Base-by-base conservation (phyloP, 208 protist genomes). In the Trypanosomatidae sp. region DNA sequence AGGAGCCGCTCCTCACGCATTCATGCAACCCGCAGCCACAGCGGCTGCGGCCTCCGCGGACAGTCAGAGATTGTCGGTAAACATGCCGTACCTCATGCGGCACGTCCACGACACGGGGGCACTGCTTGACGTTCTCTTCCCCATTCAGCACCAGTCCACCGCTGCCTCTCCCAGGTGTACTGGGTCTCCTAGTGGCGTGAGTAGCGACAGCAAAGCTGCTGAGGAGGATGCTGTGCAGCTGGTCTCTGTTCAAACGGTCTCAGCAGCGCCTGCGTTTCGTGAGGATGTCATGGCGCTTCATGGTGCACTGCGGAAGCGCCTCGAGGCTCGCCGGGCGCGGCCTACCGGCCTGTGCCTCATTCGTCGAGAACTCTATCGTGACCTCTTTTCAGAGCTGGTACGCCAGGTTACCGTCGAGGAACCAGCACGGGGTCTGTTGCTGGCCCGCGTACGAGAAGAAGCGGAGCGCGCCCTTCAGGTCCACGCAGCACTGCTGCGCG, bases 321-420 rank as follows among this genome's bases (percentile, higher is more conserved):
- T 99, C 19, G 83, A 92, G 67, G 75, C 92, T 60, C 89, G 97
- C 10, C 89, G 99, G 59, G 99, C 99, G 13, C 82, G 96, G 17
- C 95, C 99, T 33, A 96, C 75, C 15, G 99, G 99, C 13, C 91
- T 99, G 60, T 99, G 98, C 80, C 92, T 95, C 10, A 97, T 99
- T 30, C 86, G 99, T 15, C 94, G 98, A 55, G 95, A 99, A 77
- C 83, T 99, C 7, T 99, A 99, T 79, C 47, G 87, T 15, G 98
- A 99, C 74, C 82, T 94, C n/a, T 99, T 99, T 81, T 97, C 95
- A 78, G 91, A 94, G 79, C 74, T 99, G 15, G 99, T 99, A 69
- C 95, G 98, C 7, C 94, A 99, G 80, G 86, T 99, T 19, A 99
- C 98, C 13, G 79, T 99, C n/a, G 98, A 99, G 71, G 99, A 99